phyloP scores from a whole-genome alignment of 1,284 basidiomycete species.

The Vanrija sp. region DNA sequence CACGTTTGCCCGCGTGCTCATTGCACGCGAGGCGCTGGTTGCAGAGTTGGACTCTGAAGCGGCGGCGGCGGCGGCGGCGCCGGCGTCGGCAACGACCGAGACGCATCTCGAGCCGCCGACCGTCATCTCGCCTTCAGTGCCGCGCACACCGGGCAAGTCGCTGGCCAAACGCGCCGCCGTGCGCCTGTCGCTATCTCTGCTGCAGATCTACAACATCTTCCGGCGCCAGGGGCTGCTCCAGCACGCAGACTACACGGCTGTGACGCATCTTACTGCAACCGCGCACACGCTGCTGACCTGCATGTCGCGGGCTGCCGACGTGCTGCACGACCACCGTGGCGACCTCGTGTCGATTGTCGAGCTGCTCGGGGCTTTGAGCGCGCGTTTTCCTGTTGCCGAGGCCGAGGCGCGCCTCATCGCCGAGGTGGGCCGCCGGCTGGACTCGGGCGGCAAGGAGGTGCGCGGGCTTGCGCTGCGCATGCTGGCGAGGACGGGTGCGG shows the following conservation, averaged over 20 bases:
- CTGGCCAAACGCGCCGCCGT: constrained; percentile 4
- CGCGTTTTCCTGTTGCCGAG: constrained; percentile 5
- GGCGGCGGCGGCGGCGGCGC: too few relatives aligned
- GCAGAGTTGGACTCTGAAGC: too few relatives aligned
- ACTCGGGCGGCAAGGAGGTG: too few relatives aligned
- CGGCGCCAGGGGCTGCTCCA: constrained; percentile 8
- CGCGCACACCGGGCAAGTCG: too few relatives aligned
- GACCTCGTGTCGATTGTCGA: constrained; percentile 11
- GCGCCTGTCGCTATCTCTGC: constrained; percentile 4
- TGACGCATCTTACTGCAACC: constrained; percentile 12
- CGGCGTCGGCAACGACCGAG: too few relatives aligned
- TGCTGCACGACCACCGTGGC: constrained; percentile 7
- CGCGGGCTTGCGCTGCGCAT: too few relatives aligned
- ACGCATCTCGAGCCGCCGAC: too few relatives aligned
- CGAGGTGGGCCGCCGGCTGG: too few relatives aligned
- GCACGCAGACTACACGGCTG: constrained; percentile 9
- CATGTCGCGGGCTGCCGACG: constrained; percentile 4
- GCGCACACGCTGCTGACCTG: constrained; percentile 14
- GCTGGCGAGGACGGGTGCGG: too few relatives aligned
- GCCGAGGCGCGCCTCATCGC: constrained; percentile 3
- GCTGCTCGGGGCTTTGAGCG: constrained; percentile 3
- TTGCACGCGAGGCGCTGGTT: too few relatives aligned
- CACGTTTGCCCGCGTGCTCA: too few relatives aligned
- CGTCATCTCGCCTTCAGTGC: too few relatives aligned
- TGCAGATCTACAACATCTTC: constrained; percentile 4